These are phyloP conservation scores for Aspergillus intermedius DNA, from an alignment of 2,329 filamentous ascomycete genomes.

Conservation along the genomic window DNA sequence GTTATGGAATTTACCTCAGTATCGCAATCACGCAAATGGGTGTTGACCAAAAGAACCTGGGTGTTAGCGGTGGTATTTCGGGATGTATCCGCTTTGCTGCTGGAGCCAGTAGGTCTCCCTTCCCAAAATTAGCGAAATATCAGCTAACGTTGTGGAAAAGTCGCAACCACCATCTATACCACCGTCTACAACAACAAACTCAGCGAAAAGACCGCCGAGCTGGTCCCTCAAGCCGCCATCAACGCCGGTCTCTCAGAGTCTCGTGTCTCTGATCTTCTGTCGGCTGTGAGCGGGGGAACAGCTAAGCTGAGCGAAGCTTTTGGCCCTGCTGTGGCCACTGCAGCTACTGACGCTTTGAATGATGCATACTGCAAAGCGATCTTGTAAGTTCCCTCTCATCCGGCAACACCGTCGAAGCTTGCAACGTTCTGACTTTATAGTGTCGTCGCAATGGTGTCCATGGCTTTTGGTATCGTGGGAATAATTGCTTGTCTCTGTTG, in stretches of 20 bases:
- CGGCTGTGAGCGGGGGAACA: conserved; percentile 16
- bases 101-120: conserved; percentile 13
- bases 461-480: conserved; percentile 27
- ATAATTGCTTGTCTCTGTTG: conserved; percentile 24
- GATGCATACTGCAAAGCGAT: conserved; percentile 21
- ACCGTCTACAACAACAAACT: conserved; percentile 38
- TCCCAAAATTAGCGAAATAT: not conserved
- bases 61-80: conserved; percentile 39
- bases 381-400: conserved; percentile 11
- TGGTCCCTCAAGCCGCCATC: conserved; percentile 31
- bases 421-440: conserved; percentile 5
- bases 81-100: conserved; percentile 39
- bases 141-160: conserved; percentile 3
- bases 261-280: conserved; percentile 24
- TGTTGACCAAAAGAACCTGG: conserved; percentile 45
- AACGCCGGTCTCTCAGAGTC: conserved; percentile 29
- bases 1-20: conserved; percentile 43
- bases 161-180: conserved; percentile 38
- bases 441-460: conserved; percentile 21
- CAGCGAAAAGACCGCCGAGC: conserved; percentile 20
- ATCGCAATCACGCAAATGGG: conserved; percentile 47
- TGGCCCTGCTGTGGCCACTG: conserved; percentile 13
- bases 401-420: not conserved
- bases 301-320: conserved; percentile 12
- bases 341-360: conserved; percentile 13